Conservation (phyloP, 257 asterid genomes). For the Salvia miltiorrhiza region DNA sequence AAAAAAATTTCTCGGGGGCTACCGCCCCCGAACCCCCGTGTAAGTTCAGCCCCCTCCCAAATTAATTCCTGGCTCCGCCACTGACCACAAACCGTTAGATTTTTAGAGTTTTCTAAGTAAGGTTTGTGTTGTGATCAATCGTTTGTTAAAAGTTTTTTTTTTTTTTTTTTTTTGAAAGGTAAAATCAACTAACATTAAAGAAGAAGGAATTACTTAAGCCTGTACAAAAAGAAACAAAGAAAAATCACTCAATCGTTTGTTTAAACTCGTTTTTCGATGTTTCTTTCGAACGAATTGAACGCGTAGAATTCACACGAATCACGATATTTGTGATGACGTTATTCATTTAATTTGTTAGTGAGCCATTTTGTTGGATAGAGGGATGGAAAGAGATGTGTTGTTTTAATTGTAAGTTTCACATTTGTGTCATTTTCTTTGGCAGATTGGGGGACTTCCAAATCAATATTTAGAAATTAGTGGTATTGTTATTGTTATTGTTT, state of each 20-base stretch:
- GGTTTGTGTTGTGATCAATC: neutral
- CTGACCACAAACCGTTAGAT: neutral
- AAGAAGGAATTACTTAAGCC: too few species aligned
- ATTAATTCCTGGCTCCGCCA: too few species aligned
- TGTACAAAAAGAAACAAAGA: too few species aligned
- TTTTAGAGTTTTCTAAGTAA: neutral
- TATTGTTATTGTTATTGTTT: neutral
- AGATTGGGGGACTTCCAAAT: neutral
- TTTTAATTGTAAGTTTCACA: constrained; percentile 1
- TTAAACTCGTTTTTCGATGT: too few species aligned
- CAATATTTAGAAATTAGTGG: constrained; percentile 1
- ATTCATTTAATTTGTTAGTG: neutral
- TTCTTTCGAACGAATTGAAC: neutral
- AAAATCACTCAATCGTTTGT: too few species aligned
- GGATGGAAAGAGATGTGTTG: neutral
- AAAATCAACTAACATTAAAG: too few species aligned
- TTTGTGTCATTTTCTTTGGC: neutral
- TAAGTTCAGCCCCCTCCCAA: too few species aligned
- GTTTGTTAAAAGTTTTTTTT: too few species aligned
- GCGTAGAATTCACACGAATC: neutral
- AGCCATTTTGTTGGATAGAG: neutral
- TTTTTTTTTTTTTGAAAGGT: too few species aligned
- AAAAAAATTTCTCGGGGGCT: too few species aligned
- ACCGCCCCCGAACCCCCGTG: too few species aligned
- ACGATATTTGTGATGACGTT: neutral